Conservation (phyloP, 768 basidiomycete genomes). For the Podaxis pistillaris region DNA sequence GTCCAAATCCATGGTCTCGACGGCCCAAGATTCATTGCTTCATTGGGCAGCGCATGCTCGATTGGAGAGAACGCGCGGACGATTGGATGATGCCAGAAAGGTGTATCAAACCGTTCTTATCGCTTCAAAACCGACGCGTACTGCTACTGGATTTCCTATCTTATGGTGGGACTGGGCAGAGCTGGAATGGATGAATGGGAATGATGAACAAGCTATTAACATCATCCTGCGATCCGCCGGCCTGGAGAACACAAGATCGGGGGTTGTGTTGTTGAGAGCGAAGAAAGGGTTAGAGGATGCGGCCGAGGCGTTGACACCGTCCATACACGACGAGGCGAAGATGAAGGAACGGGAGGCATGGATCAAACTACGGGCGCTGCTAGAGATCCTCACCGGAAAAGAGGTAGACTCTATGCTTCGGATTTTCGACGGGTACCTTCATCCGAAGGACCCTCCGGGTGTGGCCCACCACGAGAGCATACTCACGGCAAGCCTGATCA, state of each 20-base stretch:
- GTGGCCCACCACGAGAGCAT: conserved; percentile 52
- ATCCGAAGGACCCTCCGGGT: conserved; percentile 20
- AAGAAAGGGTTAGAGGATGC: conserved; percentile 61
- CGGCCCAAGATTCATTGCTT: conserved; percentile 50
- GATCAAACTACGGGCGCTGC: conserved; percentile 61
- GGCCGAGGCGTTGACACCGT: conserved; percentile 24
- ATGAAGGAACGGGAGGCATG: conserved; percentile 66
- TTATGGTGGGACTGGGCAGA: conserved; percentile 88
- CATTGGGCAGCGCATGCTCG: conserved; percentile 80
- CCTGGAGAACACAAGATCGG: conserved; percentile 45
- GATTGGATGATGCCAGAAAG: conserved; percentile 69
- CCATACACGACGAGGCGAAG: conserved; percentile 20
- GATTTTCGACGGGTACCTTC: conserved; percentile 39
- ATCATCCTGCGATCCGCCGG: conserved; percentile 55
- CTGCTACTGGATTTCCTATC: conserved; percentile 34
- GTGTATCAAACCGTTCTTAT: conserved; percentile 69
- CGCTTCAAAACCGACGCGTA: conserved; percentile 36
- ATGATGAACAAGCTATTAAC: conserved; percentile 46
- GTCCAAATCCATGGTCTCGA: conserved; percentile 63
- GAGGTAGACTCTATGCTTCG: conserved; percentile 37
- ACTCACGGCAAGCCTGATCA: conserved; percentile 49
- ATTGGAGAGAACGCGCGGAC: conserved; percentile 66
- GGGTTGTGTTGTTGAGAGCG: conserved; percentile 58
- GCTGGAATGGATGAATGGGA: conserved; percentile 71
- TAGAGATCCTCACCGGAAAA: conserved; percentile 56